These are phyloP conservation scores for Metarhizium guizhouense DNA, from an alignment of 2,329 filamentous ascomycete species.

Conservation along the genomic window DNA sequence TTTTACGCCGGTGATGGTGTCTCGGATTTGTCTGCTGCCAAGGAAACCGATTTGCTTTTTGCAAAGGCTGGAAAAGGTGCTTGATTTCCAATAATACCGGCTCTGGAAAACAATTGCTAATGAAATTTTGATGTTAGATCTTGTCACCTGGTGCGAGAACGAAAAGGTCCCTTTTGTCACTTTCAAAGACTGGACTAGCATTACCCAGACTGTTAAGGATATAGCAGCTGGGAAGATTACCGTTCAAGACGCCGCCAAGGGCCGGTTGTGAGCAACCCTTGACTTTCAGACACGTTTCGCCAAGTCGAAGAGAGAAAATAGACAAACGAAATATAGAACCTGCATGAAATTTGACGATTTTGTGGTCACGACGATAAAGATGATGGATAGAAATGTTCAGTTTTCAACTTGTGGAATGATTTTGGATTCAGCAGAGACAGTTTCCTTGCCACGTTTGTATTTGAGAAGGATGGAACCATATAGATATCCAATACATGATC, in stretches of 20 bases:
- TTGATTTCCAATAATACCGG: constrained; percentile 13
- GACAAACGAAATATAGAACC: background rate
- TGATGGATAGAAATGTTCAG: background rate
- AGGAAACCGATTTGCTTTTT: constrained; percentile 88
- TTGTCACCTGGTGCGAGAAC: constrained; percentile 78
- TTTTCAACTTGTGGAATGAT: background rate
- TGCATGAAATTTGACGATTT: background rate
- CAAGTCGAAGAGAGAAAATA: too few relatives aligned
- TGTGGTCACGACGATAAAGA: background rate
- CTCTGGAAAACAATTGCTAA: constrained; percentile 3
- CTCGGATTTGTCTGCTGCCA: constrained; percentile 82
- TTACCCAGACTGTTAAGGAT: constrained; percentile 65
- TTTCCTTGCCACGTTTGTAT: background rate
- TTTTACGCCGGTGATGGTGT: constrained; percentile 96
- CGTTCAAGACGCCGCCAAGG: constrained; percentile 59
- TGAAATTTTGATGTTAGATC: constrained; percentile 42
- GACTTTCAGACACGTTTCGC: background rate
- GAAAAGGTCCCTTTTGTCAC: constrained; percentile 81
- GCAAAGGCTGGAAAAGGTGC: constrained; percentile 82
- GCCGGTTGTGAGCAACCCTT: constrained; percentile 22
- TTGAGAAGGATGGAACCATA: background rate
- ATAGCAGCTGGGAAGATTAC: constrained; percentile 65
- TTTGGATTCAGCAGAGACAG: background rate
- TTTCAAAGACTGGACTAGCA: constrained; percentile 77
- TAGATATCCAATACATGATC: background rate